Conservation (phyloP, 2,329 filamentous ascomycete genomes). For the Colletotrichum sp. region DNA sequence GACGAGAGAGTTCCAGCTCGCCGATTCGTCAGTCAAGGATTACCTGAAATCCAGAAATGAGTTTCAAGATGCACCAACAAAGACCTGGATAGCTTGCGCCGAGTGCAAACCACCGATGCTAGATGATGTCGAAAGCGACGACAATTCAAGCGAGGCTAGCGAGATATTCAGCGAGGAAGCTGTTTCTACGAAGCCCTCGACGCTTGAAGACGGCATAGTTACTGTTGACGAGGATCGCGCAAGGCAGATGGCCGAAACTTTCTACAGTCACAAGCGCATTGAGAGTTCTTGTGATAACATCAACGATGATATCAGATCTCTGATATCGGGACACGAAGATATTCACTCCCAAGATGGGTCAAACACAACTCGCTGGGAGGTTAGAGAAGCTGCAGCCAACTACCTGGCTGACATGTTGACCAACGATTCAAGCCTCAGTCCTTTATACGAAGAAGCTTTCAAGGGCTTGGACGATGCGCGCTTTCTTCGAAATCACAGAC, state of each 20-base stretch:
- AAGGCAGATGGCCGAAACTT: neutral
- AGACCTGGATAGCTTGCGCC: too few relatives aligned
- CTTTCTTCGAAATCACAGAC: neutral
- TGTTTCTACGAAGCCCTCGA: neutral
- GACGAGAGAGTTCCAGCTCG: too few relatives aligned
- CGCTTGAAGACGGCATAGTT: too few relatives aligned
- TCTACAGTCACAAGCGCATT: neutral
- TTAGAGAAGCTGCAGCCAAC: neutral
- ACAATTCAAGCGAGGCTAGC: too few relatives aligned
- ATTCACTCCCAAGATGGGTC: neutral
- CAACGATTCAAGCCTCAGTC: rapidly evolving
- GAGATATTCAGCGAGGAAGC: neutral
- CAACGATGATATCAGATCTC: neutral
- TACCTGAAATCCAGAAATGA: too few relatives aligned
- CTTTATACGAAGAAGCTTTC: neutral
- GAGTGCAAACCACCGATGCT: too few relatives aligned
- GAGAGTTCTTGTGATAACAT: neutral
- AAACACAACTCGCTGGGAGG: neutral
- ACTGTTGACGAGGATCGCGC: neutral
- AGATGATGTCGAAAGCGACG: too few relatives aligned
- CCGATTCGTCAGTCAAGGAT: too few relatives aligned
- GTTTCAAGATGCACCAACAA: too few relatives aligned
- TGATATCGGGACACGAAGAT: neutral
- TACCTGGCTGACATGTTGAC: neutral
- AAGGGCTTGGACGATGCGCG: neutral